A percentile compares a stretch with the other conserved stretches of the same genome.
Evolutionary conservation across 768 basidiomycete species (phyloP).

Genomic region (Kondoa malvinella): DNA sequence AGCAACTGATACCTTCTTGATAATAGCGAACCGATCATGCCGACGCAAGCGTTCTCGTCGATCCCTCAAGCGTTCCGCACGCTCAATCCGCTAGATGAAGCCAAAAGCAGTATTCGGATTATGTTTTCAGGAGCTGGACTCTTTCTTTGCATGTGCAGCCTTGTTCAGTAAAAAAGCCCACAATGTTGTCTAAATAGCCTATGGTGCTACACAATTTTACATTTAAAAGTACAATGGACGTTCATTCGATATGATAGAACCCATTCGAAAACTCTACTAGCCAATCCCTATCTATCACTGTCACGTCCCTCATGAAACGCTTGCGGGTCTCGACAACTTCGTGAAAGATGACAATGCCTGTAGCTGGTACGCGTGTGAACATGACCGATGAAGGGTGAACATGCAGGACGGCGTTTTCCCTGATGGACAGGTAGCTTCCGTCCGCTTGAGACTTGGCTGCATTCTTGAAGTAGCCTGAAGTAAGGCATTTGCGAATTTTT

Average conservation of each 20-base stretch:
- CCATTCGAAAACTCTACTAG: constrained; percentile 17
- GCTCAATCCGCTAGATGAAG: too few species aligned
- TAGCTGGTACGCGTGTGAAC: constrained; percentile 76
- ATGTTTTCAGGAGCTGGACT: too few species aligned
- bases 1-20: too few species aligned
- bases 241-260: constrained; percentile 5
- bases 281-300: constrained; percentile 54
- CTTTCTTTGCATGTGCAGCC: too few species aligned
- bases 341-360: constrained; percentile 63
- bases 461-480: constrained; percentile 85
- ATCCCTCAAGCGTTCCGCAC: too few species aligned
- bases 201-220: too few species aligned
- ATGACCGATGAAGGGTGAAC: constrained; percentile 87
- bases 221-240: not conserved
- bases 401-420: constrained; percentile 68
- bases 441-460: constrained; percentile 80
- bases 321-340: constrained; percentile 73
- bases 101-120: too few species aligned
- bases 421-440: constrained; percentile 76
- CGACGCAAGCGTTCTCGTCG: too few species aligned
- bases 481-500: constrained; percentile 68
- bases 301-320: constrained; percentile 77
- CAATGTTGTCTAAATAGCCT: too few species aligned
- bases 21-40: too few species aligned
- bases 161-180: too few species aligned